A percentile compares a stretch with the other conserved stretches of the same genome.
Evolutionary conservation across 176 grass and related monocot genomes (phyloP).

Genomic region (Oryza nivara): DNA sequence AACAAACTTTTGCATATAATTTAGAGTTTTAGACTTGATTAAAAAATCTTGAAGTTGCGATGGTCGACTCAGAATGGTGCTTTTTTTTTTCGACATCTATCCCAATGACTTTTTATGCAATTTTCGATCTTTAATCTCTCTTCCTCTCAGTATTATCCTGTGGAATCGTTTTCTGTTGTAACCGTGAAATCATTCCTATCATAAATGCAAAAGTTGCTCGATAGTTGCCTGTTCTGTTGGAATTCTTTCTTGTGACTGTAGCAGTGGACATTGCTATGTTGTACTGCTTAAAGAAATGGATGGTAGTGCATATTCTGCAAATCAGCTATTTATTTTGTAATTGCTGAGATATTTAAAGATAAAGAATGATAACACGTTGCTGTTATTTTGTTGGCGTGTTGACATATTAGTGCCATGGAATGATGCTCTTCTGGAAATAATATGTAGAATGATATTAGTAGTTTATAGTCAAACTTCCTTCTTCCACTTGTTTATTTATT

Average conservation of each 20-base stretch:
- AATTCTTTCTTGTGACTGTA: slow-evolving; percentile 1
- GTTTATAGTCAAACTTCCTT: neutral
- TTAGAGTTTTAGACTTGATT: neutral
- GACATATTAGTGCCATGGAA: slow-evolving; percentile 13
- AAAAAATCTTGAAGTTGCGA: slow-evolving; percentile 2
- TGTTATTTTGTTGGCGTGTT: slow-evolving; percentile 4
- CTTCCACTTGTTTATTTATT: too few relatives aligned
- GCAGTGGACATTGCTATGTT: slow-evolving; percentile 2
- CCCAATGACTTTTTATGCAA: slow-evolving; percentile 5
- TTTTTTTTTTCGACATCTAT: neutral
- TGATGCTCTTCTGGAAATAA: slow-evolving; percentile 14
- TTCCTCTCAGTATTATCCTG: slow-evolving; percentile 18
- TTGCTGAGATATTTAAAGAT: slow-evolving; percentile 26
- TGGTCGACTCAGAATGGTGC: slow-evolving; percentile 1
- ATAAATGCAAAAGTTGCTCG: slow-evolving; percentile 9
- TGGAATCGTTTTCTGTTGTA: neutral
- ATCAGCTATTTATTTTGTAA: slow-evolving; percentile 22
- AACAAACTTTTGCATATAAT: slow-evolving; percentile 9
- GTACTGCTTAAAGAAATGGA: slow-evolving; percentile 8
- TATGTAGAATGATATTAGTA: slow-evolving; percentile 11
- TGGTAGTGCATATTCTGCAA: slow-evolving; percentile 24
- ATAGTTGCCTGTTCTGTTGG: neutral
- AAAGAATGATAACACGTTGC: neutral
- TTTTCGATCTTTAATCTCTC: slow-evolving; percentile 17
- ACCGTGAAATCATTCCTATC: neutral